A percentile compares a stretch with the other conserved stretches of the same genome.
Conservation (phyloP, 2,329 filamentous ascomycete genomes). For the Ascochyta rabiei region DNA sequence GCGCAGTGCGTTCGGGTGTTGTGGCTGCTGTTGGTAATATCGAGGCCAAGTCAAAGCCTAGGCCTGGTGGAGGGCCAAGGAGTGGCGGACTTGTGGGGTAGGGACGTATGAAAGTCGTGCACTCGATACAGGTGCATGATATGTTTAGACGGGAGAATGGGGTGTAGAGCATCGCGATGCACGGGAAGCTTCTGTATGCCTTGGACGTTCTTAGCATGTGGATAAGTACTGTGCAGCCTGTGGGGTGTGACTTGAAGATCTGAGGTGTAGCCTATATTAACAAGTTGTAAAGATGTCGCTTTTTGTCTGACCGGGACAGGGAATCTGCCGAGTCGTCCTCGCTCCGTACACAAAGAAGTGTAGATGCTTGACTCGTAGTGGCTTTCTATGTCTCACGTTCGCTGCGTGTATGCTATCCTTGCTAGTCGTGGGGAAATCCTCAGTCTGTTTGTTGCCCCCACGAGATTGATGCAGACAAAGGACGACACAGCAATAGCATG, state of each 20-base stretch:
- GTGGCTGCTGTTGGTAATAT: background rate
- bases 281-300: background rate
- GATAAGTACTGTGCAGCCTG: background rate
- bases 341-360: background rate
- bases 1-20: background rate
- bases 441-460: background rate
- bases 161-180: constrained; percentile 1
- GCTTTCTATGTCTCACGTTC: background rate
- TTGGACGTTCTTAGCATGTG: too few species aligned
- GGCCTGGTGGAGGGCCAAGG: background rate
- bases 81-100: background rate
- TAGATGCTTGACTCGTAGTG: background rate
- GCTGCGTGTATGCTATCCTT: background rate
- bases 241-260: background rate
- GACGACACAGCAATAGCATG: background rate
- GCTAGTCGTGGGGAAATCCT: background rate
- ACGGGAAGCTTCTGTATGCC: background rate
- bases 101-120: constrained; percentile 19
- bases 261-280: background rate
- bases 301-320: background rate
- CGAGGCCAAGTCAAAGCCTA: background rate
- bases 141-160: constrained; percentile 16
- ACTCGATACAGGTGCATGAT: constrained; percentile 22
- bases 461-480: background rate
- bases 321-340: background rate